These are phyloP conservation scores for Penicillium pancosmium DNA, from an alignment of 495 filamentous ascomycete species.

Conservation along the genomic window DNA sequence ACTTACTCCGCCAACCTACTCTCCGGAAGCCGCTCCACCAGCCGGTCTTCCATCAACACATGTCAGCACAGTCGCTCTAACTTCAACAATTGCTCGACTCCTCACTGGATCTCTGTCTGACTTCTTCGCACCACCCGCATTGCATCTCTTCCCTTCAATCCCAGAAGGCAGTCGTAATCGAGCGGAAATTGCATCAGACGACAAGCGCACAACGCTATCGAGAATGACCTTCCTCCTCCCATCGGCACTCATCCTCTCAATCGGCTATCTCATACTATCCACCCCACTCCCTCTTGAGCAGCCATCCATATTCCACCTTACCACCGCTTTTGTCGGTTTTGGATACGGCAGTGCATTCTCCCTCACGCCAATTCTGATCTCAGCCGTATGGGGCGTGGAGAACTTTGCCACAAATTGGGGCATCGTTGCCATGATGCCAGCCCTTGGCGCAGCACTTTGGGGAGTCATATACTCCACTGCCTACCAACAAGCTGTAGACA, in stretches of 20 bases:
- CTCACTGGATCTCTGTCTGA: constrained; percentile 85
- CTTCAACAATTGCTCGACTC: constrained; percentile 86
- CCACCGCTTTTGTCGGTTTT: constrained; percentile 78
- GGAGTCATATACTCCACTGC: constrained; percentile 78
- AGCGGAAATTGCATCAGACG: constrained; percentile 21
- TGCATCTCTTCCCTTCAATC: constrained; percentile 41
- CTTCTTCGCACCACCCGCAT: constrained; percentile 71
- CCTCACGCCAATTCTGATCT: constrained; percentile 86
- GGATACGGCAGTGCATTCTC: constrained; percentile 93
- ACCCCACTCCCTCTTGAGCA: constrained; percentile 69
- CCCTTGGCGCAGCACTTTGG: constrained; percentile 82
- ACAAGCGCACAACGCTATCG: constrained; percentile 61
- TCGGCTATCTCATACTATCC: constrained; percentile 76
- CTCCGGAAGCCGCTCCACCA: constrained; percentile 51
- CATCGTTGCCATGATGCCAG: constrained; percentile 88
- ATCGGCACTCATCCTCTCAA: constrained; percentile 72
- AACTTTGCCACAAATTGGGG: constrained; percentile 99
- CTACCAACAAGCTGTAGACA: constrained; percentile 67
- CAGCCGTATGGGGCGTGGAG: constrained; percentile 95
- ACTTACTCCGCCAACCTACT: constrained; percentile 64
- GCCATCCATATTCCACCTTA: constrained; percentile 72
- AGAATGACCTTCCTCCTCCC: constrained; percentile 78
- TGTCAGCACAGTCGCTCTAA: constrained; percentile 87
- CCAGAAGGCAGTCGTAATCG: constrained; percentile 30
- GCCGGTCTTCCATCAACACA: constrained; percentile 78